Conservation (phyloP, 2,329 filamentous ascomycete genomes). For the Fonsecaea erecta region DNA sequence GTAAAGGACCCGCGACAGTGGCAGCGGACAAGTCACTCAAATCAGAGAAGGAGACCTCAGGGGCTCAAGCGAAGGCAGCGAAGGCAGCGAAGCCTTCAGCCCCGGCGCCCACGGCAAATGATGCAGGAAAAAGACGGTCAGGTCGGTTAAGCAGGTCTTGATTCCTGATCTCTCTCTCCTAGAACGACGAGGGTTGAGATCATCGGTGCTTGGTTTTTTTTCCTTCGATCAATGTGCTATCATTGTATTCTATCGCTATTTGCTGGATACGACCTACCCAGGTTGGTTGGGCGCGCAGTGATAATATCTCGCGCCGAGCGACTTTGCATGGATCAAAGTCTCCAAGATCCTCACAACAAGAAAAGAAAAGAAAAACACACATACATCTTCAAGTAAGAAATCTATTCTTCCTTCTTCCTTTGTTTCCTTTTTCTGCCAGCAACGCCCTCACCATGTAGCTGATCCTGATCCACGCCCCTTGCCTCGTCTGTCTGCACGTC, state of each 20-base stretch:
- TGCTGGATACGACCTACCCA: neutral
- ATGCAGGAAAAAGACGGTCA: constrained; percentile 26
- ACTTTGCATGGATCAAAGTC: neutral
- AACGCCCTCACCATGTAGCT: neutral
- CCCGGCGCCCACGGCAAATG: constrained; percentile 54
- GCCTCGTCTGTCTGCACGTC: neutral
- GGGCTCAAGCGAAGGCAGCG: neutral
- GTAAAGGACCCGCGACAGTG: constrained; percentile 8
- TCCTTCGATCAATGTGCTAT: no score
- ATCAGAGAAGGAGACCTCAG: constrained; percentile 7
- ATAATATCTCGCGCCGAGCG: neutral
- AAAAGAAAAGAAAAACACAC: no score
- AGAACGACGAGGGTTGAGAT: neutral
- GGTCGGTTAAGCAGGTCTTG: constrained; percentile 25
- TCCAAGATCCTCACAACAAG: neutral
- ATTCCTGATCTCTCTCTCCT: neutral
- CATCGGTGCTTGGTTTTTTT: neutral
- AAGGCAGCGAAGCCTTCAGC: constrained; percentile 42
- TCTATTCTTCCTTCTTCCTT: neutral
- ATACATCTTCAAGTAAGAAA: no score
- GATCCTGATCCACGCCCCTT: neutral
- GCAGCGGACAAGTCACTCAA: constrained; percentile 15
- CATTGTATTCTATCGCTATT: neutral
- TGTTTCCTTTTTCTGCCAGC: neutral
- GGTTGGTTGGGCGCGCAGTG: neutral